Percentiles rank a stretch among this genome's conserved stretches.
These are phyloP conservation scores for Hirschfeldia incana DNA, from an alignment of 345 rosid species.

Conservation along the genomic window DNA sequence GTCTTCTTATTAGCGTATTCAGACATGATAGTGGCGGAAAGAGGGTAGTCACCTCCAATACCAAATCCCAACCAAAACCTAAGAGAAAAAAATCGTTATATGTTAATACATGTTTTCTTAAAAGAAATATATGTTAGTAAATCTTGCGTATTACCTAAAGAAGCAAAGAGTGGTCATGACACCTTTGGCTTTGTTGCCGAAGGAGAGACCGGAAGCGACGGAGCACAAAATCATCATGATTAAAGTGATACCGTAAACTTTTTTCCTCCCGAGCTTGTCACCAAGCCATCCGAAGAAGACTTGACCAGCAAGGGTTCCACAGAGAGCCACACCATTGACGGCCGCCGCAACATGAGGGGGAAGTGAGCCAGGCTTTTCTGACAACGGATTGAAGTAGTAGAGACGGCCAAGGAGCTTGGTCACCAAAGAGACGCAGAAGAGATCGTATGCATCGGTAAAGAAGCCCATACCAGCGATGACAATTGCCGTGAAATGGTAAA, in stretches of 20 bases:
- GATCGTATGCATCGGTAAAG: conserved; percentile 52
- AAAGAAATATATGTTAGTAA: background rate
- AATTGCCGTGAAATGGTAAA: conserved; percentile 49
- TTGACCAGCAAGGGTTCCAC: conserved; percentile 44
- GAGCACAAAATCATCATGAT: conserved; percentile 44
- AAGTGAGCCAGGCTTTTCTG: conserved; percentile 38
- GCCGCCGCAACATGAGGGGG: conserved; percentile 45
- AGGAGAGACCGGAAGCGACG: conserved; percentile 42
- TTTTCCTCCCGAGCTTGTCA: conserved; percentile 47
- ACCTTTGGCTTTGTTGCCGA: conserved; percentile 23
- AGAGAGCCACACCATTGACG: conserved; percentile 43
- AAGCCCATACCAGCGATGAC: conserved; percentile 53
- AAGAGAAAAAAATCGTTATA: background rate
- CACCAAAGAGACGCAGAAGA: conserved; percentile 47
- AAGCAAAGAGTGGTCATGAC: conserved; percentile 48
- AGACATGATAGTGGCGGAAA: conserved; percentile 84
- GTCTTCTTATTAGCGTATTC: conserved; percentile 82
- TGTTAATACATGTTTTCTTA: conserved; percentile 27
- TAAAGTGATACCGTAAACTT: conserved; percentile 45
- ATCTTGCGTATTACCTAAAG: conserved; percentile 30
- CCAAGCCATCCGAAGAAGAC: conserved; percentile 49
- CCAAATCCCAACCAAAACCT: conserved; percentile 84
- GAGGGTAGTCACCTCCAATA: conserved; percentile 83
- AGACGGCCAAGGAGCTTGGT: conserved; percentile 48
- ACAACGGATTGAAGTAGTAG: conserved; percentile 39